A percentile compares a stretch with the other conserved stretches of the same genome.
Evolutionary conservation across 2,329 filamentous ascomycete genomes (phyloP).

Genomic region (Knufia fluminis): DNA sequence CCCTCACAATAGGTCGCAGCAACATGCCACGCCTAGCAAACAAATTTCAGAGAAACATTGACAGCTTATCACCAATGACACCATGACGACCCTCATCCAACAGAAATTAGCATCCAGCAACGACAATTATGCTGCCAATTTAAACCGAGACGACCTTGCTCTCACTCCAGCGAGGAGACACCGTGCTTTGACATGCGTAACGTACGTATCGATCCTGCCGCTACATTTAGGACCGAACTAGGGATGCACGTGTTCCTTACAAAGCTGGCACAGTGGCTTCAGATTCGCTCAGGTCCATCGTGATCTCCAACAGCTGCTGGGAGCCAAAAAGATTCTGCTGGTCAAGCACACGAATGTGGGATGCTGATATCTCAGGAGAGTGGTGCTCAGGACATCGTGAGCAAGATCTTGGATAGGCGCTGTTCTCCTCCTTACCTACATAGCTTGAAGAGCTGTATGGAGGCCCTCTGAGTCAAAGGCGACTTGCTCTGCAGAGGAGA

Average conservation of each 20-base stretch:
- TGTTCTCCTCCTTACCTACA: not conserved
- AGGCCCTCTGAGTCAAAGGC: not conserved
- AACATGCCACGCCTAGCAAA: too few relatives aligned
- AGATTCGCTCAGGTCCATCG: constrained; percentile 63
- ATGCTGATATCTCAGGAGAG: constrained; percentile 59
- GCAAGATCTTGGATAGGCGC: constrained; percentile 45
- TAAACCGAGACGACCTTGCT: too few relatives aligned
- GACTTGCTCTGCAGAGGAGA: constrained; percentile 11
- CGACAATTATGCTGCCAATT: too few relatives aligned
- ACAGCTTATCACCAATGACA: not conserved
- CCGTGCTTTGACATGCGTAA: too few relatives aligned
- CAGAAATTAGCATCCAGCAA: constrained; percentile 47
- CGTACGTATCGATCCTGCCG: too few relatives aligned
- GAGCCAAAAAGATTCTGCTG: constrained; percentile 64
- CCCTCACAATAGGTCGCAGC: not conserved
- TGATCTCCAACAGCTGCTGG: constrained; percentile 72
- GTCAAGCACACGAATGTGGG: constrained; percentile 67
- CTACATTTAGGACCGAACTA: too few relatives aligned
- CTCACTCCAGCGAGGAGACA: too few relatives aligned
- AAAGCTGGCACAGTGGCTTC: too few relatives aligned
- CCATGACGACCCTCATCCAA: constrained; percentile 43
- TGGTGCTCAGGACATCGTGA: constrained; percentile 43
- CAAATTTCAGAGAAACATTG: not conserved
- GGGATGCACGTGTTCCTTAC: too few relatives aligned
- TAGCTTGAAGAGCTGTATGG: not conserved